Evolutionary conservation across 208 protist genomes (phyloP), one percentile per base, ranked within the genome.

Genomic region (Angomonas ambiguus): DNA sequence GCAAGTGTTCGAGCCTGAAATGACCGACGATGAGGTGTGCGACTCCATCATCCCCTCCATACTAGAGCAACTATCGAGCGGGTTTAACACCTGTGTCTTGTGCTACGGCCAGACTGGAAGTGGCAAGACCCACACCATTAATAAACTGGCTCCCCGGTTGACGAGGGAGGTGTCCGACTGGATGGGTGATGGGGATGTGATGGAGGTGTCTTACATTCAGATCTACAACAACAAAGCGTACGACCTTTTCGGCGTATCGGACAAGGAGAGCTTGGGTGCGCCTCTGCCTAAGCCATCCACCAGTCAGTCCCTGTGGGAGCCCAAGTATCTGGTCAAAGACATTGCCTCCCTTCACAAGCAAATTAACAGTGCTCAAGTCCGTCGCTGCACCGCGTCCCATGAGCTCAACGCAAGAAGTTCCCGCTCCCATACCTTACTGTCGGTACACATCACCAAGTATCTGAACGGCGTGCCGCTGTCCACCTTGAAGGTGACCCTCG

Each of bases 201-300:
- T 94, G 51, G 83, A 91, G 68, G 49, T 94, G 22, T 91, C 82
- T 24, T 90, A 85, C 72, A 81, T 94, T 58, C 82, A 91, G 56
- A 84, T 94, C 8, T 78, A 88, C 73, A 82, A 85, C 38, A 82
- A 91, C 69, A 72, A 71, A 51, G 77, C 82, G 32, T 91, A 94
- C 72, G 79, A 89, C 59, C 31, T 91, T 48, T 75, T 94, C 4
- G 74, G 71, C 22, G 42, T 51, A 3, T 8, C 65, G 0, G 61
- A 38, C 4, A 56, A 30, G 8, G 69, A 71, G 34, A 66, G 24
- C 20, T 56, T 71, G 11, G 71, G 74, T 1, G 51, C 62, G 2
- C 67, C 73, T 24, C 62, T 79, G 20, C 73, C 71, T 2, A 58
- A 71, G 16, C 74, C 80, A 45, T 56, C 58, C 6, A 48, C 22